Percentiles rank a stretch among this genome's conserved stretches.
These are phyloP conservation scores for Fusarium nurragi DNA, from an alignment of 2,329 filamentous ascomycete genomes.

Conservation along the genomic window DNA sequence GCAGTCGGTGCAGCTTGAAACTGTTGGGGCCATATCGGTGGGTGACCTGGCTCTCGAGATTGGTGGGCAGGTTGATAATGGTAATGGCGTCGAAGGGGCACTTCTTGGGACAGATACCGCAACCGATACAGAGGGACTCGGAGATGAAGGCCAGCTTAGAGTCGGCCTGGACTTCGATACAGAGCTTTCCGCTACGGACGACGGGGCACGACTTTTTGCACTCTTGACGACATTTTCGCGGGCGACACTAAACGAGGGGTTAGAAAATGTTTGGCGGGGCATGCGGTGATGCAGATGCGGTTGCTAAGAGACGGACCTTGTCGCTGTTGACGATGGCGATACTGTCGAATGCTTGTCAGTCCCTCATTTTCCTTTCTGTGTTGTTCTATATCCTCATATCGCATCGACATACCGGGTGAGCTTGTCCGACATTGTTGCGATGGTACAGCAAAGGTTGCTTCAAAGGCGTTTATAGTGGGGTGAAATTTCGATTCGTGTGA, in stretches of 20 bases:
- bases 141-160: constrained; percentile 99
- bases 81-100: constrained; percentile 98
- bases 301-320: constrained; percentile 70
- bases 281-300: constrained; percentile 21
- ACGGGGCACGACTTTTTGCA: constrained; percentile 99
- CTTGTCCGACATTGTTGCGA: constrained; percentile 83
- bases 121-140: constrained; percentile 94
- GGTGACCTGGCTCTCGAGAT: constrained; percentile 97
- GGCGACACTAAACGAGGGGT: constrained; percentile 51
- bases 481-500: constrained; percentile 26
- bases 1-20: constrained; percentile 98
- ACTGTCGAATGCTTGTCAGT: constrained; percentile 62
- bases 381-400: not conserved
- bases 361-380: not conserved
- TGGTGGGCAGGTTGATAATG: constrained; percentile 99
- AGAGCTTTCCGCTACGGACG: constrained; percentile 95
- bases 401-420: constrained; percentile 81
- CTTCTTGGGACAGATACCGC: constrained; percentile 99
- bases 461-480: constrained; percentile 34
- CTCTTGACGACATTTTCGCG: constrained; percentile 91
- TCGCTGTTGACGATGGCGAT: constrained; percentile 99
- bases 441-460: constrained; percentile 31
- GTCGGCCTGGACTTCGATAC: constrained; percentile 89
- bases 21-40: constrained; percentile 99
- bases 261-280: constrained; percentile 43